Percentiles rank a stretch among this genome's conserved stretches.
Conservation (phyloP, 2,329 filamentous ascomycete genomes). For the Massarina eburnea region DNA sequence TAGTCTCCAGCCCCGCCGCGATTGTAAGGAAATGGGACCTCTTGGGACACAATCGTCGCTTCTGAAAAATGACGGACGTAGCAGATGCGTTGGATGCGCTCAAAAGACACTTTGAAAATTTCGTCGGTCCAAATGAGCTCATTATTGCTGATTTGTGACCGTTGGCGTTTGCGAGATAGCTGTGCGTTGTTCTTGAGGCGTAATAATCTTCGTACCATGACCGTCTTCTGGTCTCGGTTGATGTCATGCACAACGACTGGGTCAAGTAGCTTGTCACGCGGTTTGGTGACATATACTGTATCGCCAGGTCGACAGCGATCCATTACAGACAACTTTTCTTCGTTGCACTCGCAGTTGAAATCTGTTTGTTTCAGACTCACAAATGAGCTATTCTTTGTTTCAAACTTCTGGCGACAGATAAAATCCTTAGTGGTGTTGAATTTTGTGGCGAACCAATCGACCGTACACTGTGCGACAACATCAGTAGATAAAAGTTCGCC, state of each 20-base stretch:
- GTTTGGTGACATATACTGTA: conserved; percentile 56
- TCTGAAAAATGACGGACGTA: conserved; percentile 56
- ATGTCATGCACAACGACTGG: conserved; percentile 60
- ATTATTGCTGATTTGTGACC: conserved; percentile 49
- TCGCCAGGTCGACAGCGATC: conserved; percentile 55
- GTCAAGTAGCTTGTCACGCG: conserved; percentile 50
- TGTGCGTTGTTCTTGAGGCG: conserved; percentile 49
- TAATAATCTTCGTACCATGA: conserved; percentile 55
- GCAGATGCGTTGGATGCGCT: conserved; percentile 59
- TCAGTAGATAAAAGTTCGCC: conserved; percentile 56
- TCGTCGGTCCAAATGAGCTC: conserved; percentile 60
- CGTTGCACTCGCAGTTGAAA: conserved; percentile 54
- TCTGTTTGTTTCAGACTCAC: conserved; percentile 59
- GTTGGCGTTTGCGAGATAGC: conserved; percentile 30
- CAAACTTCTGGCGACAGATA: conserved; percentile 72
- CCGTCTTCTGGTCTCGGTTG: conserved; percentile 26
- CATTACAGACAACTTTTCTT: conserved; percentile 11
- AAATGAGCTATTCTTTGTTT: conserved; percentile 63
- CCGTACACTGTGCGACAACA: conserved; percentile 58
- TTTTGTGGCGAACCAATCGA: conserved; percentile 59
- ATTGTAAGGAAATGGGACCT: conserved; percentile 65
- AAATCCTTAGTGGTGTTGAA: conserved; percentile 50
- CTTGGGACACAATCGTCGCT: conserved; percentile 28
- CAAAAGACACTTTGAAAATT: conserved; percentile 40
- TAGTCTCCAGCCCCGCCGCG: conserved; percentile 65